Base-by-base conservation (phyloP, 2,329 filamentous ascomycete species). In the Fusarium temperatum region DNA sequence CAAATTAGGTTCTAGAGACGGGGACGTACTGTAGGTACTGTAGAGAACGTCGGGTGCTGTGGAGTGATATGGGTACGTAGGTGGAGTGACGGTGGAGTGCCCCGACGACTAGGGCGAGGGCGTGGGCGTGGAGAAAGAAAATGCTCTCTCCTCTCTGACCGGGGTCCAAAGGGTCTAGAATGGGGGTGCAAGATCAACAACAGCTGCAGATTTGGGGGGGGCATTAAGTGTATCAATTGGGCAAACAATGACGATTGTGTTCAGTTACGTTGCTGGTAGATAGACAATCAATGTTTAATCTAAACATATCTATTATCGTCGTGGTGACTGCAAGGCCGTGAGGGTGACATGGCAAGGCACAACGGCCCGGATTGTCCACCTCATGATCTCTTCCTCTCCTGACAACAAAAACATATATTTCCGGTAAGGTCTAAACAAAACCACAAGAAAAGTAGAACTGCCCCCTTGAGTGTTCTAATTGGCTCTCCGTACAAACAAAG, bases 11-110 rank as follows among this genome's bases (percentile, higher is more conserved):
- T 64, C 65, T 58, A 53, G 50, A 51, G 68, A 72, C 45, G 45
- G 45, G 26, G 26, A 28, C 20, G 45, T 10, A 30, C 8, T 8
- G 32, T 35, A 26, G 4, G 6, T 20, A 63, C 28, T 51, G 63
- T 11, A 63, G 39, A 64, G 63, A 53, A 42, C 56, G 44, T 35
- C 14, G 32, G 32, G 32, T 67, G 48, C 57, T 62, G 59, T 70
- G 67, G 67, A 70, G 67, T 70, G 67, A 70, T 70, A 70, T 70
- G 67, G 67, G 57, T 63, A 70, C 66, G 39, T 26, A 41, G 60
- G 70, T 77, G 75, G 75, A 67, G 75, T 69, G 71, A 70, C 75
- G 62, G 71, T 73, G 73, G 73, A 76, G 75, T 72, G 63, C 60
- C 66, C 65, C 66, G 57, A 63, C 54, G 68, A 68, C 51, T 18